These are phyloP conservation scores for Aspergillus latus DNA, from an alignment of 2,329 filamentous ascomycete genomes.

Conservation along the genomic window DNA sequence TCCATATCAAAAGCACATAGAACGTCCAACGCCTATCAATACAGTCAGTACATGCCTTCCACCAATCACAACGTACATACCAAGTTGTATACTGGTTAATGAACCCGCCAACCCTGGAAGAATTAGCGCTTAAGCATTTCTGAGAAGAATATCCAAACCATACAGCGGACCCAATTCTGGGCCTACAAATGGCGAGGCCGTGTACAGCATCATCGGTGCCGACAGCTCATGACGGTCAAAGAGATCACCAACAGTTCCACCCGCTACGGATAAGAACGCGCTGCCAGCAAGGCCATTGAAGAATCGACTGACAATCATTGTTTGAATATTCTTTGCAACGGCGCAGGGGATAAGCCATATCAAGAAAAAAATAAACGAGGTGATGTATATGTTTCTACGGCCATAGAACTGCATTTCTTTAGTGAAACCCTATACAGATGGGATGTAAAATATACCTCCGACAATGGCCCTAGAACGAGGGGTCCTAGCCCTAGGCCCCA, in stretches of 20 bases:
- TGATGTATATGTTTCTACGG: constrained; percentile 75
- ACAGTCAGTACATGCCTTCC: background rate
- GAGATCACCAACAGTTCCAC: constrained; percentile 80
- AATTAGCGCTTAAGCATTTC: constrained; percentile 14
- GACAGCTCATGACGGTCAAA: constrained; percentile 69
- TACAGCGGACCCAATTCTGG: constrained; percentile 58
- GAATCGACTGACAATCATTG: constrained; percentile 75
- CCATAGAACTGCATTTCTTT: constrained; percentile 66
- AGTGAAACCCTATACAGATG: background rate
- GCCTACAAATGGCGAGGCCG: constrained; percentile 59
- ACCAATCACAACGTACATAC: constrained; percentile 29
- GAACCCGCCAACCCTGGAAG: constrained; percentile 63
- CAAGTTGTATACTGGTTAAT: constrained; percentile 74
- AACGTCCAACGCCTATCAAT: constrained; percentile 69
- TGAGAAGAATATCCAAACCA: constrained; percentile 13
- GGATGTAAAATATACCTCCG: constrained; percentile 47
- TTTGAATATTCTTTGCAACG: constrained; percentile 76
- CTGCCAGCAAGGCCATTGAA: constrained; percentile 54
- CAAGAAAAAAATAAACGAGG: constrained; percentile 70
- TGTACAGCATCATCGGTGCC: constrained; percentile 80
- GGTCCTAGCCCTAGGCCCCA: constrained; percentile 55
- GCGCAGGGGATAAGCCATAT: constrained; percentile 81
- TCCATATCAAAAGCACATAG: constrained; percentile 82
- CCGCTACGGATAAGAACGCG: constrained; percentile 67
- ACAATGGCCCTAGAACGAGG: constrained; percentile 63